A percentile compares a stretch with the other conserved stretches of the same genome.
Conservation (phyloP, 2,329 filamentous ascomycete genomes). For the Penicillium thymicola region DNA sequence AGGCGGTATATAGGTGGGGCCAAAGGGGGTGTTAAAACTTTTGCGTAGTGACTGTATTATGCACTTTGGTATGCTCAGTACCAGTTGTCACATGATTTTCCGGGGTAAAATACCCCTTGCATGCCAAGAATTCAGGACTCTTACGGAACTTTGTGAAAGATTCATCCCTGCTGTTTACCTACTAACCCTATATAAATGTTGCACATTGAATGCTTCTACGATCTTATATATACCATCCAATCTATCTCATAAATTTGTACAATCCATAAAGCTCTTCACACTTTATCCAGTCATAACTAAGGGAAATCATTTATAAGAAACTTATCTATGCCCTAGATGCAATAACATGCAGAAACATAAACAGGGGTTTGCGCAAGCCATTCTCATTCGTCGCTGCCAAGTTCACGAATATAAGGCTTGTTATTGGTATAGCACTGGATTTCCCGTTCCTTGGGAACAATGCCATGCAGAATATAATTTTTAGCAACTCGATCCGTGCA, state of each 20-base stretch:
- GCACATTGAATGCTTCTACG: neutral
- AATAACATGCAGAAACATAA: neutral
- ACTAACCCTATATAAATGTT: too few species aligned
- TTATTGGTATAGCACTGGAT: constrained; percentile 2
- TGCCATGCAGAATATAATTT: constrained; percentile 12
- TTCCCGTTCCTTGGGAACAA: constrained; percentile 7
- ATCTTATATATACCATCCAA: neutral
- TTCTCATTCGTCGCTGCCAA: neutral
- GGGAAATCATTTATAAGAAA: neutral
- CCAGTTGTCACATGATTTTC: too few species aligned
- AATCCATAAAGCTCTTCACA: neutral
- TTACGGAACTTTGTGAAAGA: too few species aligned
- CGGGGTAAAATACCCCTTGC: too few species aligned
- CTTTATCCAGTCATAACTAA: neutral
- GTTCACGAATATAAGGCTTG: neutral
- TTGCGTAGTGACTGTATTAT: too few species aligned
- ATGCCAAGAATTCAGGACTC: too few species aligned
- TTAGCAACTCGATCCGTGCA: constrained; percentile 14
- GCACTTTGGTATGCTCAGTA: too few species aligned
- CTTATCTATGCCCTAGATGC: neutral
- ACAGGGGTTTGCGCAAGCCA: neutral
- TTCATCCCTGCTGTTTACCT: too few species aligned
- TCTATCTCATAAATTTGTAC: neutral
- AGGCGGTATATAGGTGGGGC: too few species aligned
- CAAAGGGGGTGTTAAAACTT: too few species aligned